phyloP scores from a whole-genome alignment of 306 rosid species.

The Glycine tomentella region DNA sequence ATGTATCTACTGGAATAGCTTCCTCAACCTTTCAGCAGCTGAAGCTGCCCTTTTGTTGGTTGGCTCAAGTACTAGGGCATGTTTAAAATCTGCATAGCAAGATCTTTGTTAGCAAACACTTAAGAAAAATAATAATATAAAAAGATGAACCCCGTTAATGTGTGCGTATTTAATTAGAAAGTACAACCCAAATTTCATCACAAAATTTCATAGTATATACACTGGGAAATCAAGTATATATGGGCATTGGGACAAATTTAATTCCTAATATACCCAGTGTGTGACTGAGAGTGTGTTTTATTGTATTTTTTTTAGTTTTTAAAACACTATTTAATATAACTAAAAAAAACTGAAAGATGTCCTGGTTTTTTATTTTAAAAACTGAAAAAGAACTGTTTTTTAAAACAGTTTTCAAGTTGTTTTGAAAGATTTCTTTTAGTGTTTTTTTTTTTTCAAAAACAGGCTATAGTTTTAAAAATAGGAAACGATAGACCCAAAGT shows the following conservation, averaged over 20 bases:
- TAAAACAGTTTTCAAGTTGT: background rate
- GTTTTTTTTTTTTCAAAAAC: background rate
- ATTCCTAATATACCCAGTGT: background rate
- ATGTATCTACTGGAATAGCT: conserved; percentile 66
- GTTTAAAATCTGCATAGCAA: conserved; percentile 72
- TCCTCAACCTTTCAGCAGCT: conserved; percentile 81
- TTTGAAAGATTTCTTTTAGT: background rate
- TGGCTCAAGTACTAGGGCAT: conserved; percentile 96
- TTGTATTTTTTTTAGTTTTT: no score
- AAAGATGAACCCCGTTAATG: background rate
- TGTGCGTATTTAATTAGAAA: background rate
- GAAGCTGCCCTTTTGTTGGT: conserved; percentile 91
- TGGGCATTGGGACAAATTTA: background rate
- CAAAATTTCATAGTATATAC: background rate
- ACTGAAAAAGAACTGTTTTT: background rate
- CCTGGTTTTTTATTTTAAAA: background rate
- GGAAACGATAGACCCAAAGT: background rate
- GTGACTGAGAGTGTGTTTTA: background rate
- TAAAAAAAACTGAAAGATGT: background rate
- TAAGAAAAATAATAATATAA: background rate
- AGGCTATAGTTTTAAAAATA: background rate
- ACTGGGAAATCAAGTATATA: conserved; percentile 16
- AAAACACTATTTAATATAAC: no score
- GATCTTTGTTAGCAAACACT: conserved; percentile 31
- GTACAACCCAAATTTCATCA: conserved; percentile 21